These are phyloP conservation scores for Heliamphora exappendiculata DNA, from an alignment of 148 eudicot genomes.

Conservation along the genomic window DNA sequence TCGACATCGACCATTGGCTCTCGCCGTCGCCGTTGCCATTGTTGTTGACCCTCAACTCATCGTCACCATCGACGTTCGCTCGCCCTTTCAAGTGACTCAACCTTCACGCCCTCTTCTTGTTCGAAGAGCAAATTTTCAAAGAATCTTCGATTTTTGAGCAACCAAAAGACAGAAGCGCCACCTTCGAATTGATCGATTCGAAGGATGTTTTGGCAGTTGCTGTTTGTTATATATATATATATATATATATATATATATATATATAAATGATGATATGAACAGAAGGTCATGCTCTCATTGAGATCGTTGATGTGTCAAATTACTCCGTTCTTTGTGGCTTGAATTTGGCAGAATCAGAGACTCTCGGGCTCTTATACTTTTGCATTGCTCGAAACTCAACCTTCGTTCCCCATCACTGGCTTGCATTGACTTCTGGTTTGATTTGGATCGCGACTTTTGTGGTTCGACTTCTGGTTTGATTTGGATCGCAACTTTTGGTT, in stretches of 20 bases:
- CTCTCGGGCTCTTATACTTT: slow-evolving; percentile 37
- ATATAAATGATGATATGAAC: neutral
- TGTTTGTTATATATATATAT: too few relatives aligned
- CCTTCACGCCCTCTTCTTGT: too few relatives aligned
- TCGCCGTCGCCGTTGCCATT: too few relatives aligned
- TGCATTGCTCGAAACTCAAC: slow-evolving; percentile 28
- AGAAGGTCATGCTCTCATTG: slow-evolving; percentile 18
- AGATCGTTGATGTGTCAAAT: slow-evolving; percentile 46
- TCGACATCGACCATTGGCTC: too few relatives aligned
- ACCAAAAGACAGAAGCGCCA: neutral
- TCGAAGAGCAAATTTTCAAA: neutral
- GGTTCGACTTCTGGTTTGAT: too few relatives aligned
- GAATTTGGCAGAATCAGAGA: slow-evolving; percentile 49
- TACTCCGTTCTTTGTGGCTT: slow-evolving; percentile 30
- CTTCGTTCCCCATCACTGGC: slow-evolving; percentile 28
- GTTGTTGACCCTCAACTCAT: too few relatives aligned
- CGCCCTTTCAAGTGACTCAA: too few relatives aligned
- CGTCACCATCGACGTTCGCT: too few relatives aligned
- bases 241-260: neutral
- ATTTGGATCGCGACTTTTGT: too few relatives aligned
- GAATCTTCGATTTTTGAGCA: neutral
- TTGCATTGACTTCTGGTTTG: too few relatives aligned
- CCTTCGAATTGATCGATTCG: neutral
- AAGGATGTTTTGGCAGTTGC: neutral
- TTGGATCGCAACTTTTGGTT: too few relatives aligned